A percentile compares a stretch with the other conserved stretches of the same genome.
Evolutionary conservation across 2,329 filamentous ascomycete genomes (phyloP).

Genomic region (Rachicladosporium sp.): DNA sequence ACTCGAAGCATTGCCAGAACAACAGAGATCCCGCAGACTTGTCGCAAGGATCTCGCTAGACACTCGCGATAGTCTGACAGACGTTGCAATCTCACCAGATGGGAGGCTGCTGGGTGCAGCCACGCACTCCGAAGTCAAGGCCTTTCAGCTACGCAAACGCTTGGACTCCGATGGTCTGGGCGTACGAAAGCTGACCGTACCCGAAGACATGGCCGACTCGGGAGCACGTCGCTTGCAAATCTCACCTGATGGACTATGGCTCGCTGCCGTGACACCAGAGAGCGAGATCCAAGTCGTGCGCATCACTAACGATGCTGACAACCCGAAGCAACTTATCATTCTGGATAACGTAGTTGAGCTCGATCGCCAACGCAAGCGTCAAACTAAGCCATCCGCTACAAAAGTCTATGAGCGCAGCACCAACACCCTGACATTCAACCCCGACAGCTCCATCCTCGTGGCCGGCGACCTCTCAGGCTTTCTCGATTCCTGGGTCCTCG

Average conservation of each 20-base stretch:
- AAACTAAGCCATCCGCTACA: conserved; percentile 23
- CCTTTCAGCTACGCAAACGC: conserved; percentile 19
- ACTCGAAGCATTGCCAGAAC: conserved; percentile 8
- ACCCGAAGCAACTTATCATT: conserved; percentile 25
- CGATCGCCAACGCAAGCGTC: conserved; percentile 24
- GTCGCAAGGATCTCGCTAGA: conserved; percentile 29
- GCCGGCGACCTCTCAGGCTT: conserved; percentile 72
- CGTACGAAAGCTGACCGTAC: conserved; percentile 58
- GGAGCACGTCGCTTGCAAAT: conserved; percentile 61
- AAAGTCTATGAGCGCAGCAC: conserved; percentile 69
- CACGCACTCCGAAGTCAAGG: conserved; percentile 22
- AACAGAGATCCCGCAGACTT: conserved; percentile 16
- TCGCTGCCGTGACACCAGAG: conserved; percentile 42
- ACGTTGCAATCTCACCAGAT: conserved; percentile 59
- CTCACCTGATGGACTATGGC: conserved; percentile 58
- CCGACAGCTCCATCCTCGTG: conserved; percentile 67
- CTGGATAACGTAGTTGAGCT: conserved; percentile 27
- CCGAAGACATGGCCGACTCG: conserved; percentile 40
- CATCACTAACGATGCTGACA: conserved; percentile 31
- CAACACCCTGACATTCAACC: conserved; percentile 62
- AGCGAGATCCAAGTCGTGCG: conserved; percentile 36
- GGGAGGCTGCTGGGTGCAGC: conserved; percentile 62
- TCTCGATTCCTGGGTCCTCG: conserved; percentile 74
- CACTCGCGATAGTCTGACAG: conserved; percentile 55
- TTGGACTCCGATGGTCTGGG: conserved; percentile 36